These are phyloP conservation scores for Leccinum longicurvipes DNA, from an alignment of 768 basidiomycete genomes.

Conservation along the genomic window DNA sequence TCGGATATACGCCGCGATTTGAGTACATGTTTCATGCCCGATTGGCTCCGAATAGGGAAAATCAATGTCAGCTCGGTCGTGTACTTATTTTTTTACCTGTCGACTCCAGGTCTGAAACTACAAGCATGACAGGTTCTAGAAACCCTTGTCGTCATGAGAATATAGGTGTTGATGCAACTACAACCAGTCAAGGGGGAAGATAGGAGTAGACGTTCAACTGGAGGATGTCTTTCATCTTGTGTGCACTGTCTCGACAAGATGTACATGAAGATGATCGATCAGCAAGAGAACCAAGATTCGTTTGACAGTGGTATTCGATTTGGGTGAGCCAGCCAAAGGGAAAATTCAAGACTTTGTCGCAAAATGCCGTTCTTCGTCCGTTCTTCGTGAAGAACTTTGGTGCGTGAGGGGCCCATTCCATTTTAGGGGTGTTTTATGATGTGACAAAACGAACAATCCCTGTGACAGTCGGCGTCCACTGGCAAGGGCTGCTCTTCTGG, in stretches of 20 bases:
- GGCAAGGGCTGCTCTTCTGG: background rate
- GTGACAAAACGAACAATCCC: background rate
- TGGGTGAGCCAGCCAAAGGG: background rate
- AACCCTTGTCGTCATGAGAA: background rate
- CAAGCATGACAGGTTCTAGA: background rate
- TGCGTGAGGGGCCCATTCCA: background rate
- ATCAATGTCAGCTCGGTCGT: background rate
- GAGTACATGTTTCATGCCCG: background rate
- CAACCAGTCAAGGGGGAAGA: background rate
- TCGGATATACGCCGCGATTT: background rate
- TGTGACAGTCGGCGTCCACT: background rate
- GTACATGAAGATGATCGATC: background rate
- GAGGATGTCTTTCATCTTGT: background rate
- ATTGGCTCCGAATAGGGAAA: background rate
- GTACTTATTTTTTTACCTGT: background rate
- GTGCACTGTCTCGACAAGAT: background rate
- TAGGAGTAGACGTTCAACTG: background rate
- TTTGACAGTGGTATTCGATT: background rate
- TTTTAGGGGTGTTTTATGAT: background rate
- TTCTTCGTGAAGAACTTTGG: background rate
- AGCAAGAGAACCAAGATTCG: background rate
- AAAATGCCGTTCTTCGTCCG: background rate
- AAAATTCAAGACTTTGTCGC: background rate
- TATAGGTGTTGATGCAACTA: background rate
- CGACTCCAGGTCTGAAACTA: background rate